Evolutionary conservation across 345 rosid species (phyloP).

Genomic region (Populus deltoides): DNA sequence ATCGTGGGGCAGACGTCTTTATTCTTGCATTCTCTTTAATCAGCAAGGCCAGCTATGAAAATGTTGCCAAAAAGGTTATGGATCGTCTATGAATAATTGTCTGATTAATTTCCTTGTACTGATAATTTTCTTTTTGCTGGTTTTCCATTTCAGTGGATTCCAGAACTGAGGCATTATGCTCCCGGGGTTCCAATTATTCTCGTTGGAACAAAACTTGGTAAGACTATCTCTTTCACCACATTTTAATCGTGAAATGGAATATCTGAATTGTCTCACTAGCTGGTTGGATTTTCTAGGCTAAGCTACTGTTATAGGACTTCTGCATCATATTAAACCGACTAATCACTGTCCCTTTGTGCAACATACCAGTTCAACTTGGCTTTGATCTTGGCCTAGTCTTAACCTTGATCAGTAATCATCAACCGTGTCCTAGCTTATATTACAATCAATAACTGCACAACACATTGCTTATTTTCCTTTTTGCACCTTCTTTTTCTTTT

Average conservation of each 20-base stretch:
- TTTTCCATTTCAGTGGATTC: conserved; percentile 76
- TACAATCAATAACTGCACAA: background rate
- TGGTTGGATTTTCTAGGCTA: background rate
- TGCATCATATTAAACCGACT: background rate
- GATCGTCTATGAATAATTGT: background rate
- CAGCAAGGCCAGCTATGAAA: conserved; percentile 99
- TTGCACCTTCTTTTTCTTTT: background rate
- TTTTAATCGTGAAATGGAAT: background rate
- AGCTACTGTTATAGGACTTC: background rate
- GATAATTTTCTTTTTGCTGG: conserved; percentile 7
- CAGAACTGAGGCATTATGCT: conserved; percentile 90
- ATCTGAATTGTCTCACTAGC: background rate
- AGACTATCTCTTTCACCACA: background rate
- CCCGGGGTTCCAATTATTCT: conserved; percentile 91
- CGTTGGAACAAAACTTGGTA: conserved; percentile 96
- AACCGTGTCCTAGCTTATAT: background rate
- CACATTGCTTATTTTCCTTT: background rate
- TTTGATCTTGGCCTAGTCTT: background rate
- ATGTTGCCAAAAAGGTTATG: conserved; percentile 87
- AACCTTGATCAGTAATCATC: background rate
- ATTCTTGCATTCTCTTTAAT: conserved; percentile 91
- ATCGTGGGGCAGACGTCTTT: conserved; percentile 96
- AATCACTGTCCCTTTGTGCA: background rate
- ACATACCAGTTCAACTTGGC: background rate
- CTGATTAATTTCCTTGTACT: conserved; percentile 9